phyloP scores from a whole-genome alignment of 2,329 filamentous ascomycete genomes.

The Aureobasidium sp. region DNA sequence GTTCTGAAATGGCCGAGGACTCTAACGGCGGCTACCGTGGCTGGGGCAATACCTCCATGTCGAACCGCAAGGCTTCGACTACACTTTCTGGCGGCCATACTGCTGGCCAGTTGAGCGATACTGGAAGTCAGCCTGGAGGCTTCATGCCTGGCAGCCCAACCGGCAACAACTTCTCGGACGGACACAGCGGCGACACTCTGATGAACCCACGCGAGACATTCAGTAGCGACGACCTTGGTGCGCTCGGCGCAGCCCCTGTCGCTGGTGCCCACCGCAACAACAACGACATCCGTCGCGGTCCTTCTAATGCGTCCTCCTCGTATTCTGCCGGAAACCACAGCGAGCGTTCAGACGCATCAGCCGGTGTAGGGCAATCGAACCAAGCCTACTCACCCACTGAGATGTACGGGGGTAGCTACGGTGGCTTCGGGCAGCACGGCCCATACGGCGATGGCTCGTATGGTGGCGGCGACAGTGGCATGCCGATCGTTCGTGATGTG shows the following conservation, averaged over 20 bases:
- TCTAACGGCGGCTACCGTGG: constrained; percentile 77
- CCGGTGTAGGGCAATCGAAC: constrained; percentile 27
- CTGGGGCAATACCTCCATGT: constrained; percentile 76
- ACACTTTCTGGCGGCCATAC: constrained; percentile 69
- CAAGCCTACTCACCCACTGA: constrained; percentile 25
- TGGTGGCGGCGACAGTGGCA: constrained; percentile 48
- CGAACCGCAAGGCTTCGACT: constrained; percentile 72
- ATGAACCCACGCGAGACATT: constrained; percentile 43
- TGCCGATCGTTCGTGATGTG: constrained; percentile 88
- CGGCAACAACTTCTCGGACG: constrained; percentile 50
- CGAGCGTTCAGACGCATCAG: constrained; percentile 41
- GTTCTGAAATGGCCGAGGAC: constrained; percentile 73
- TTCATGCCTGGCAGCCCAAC: constrained; percentile 42
- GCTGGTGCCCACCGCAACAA: constrained; percentile 56
- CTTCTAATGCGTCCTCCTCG: constrained; percentile 91
- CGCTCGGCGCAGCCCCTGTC: constrained; percentile 62
- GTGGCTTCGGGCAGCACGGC: constrained; percentile 47
- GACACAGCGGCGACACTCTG: constrained; percentile 62
- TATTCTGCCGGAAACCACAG: constrained; percentile 81
- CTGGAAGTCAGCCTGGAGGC: constrained; percentile 49
- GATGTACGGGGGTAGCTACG: constrained; percentile 35
- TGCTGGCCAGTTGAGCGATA: constrained; percentile 56
- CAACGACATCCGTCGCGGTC: constrained; percentile 78
- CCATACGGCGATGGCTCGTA: constrained; percentile 52
- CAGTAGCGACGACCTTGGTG: constrained; percentile 76